Base-by-base conservation (phyloP, 129 eudicot genomes). In the Helianthus tuberosus region DNA sequence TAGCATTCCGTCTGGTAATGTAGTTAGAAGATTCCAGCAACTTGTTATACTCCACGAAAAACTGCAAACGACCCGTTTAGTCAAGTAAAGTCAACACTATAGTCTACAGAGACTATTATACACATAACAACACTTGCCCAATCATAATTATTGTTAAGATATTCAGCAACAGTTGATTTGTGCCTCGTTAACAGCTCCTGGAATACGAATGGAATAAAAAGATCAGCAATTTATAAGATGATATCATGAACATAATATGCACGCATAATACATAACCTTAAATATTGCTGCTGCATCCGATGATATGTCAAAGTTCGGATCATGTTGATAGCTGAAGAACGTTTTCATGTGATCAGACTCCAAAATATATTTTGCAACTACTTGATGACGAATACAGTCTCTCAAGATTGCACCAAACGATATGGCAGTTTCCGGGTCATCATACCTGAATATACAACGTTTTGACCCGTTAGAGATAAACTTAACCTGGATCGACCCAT, bases 121-220 rank as follows among this genome's bases (percentile, higher is more conserved):
- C 44, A 29, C 6, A 71, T 53, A 36, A 15, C 23, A 44, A 12
- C 8, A 77, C 86, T 77, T 81, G 86, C 98, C 96, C 96, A 93
- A 44, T 89, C 98, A 68, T 89, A 93, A 66, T 89, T 93, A 11
- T 77, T 84, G 61, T 89, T 80, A 62, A 93, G 95, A 81, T 89
- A 93, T 75, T 93, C 96, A 16, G 96, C 92, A 15, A 93, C 96
- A 2, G 92, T 93, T 61, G 96, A 90, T 75, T 88, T 93, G 75
- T 89, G 96, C 84, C 98, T 87, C 23, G 98, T 93, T 83, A 93
- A 69, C 23, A 93, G 87, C 84, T 89, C 98, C 96, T 92, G 86
- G 20, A 82, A 52, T 39, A 68, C 61, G 25, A 20, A 27, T 1
- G 50, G 62, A 14, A 80, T 62, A 66, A 62, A 74, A 16, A 11